Evolutionary conservation across 2,329 filamentous ascomycete species (phyloP).

Genomic region (Pseudonectria buxi): DNA sequence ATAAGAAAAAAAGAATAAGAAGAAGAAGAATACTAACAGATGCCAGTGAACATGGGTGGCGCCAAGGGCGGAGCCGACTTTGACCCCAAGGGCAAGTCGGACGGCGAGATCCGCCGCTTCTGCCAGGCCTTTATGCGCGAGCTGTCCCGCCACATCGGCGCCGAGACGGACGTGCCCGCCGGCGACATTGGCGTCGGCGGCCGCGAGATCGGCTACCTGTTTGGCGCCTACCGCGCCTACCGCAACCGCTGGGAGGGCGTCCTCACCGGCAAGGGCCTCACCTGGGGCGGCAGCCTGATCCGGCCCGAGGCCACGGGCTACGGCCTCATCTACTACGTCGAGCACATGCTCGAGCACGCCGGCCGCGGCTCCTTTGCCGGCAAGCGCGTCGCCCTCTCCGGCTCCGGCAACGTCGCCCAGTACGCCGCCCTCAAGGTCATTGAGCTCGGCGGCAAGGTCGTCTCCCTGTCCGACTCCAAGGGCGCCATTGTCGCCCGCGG

Average conservation of each 20-base stretch:
- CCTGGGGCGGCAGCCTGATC: conserved; percentile 91
- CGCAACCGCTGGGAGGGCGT: conserved; percentile 93
- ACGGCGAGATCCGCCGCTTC: conserved; percentile 96
- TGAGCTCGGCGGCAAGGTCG: conserved; percentile 86
- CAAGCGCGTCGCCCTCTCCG: conserved; percentile 93
- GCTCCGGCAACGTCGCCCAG: conserved; percentile 96
- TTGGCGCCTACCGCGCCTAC: conserved; percentile 85
- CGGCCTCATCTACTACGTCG: conserved; percentile 93
- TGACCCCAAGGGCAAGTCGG: conserved; percentile 96
- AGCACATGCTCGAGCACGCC: conserved; percentile 90
- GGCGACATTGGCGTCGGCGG: conserved; percentile 93
- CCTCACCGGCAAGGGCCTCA: conserved; percentile 88
- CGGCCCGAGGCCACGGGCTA: conserved; percentile 95
- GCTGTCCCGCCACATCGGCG: conserved; percentile 91
- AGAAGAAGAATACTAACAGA: too few species aligned
- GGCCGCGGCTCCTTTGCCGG: conserved; percentile 79
- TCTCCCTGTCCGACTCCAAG: conserved; percentile 90
- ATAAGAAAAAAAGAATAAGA: too few species aligned
- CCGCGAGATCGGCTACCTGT: conserved; percentile 90
- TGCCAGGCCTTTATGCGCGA: conserved; percentile 95
- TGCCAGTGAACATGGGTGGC: conserved; percentile 74
- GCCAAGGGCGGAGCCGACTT: conserved; percentile 98
- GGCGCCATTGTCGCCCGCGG: conserved; percentile 71
- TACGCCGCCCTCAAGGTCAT: conserved; percentile 95
- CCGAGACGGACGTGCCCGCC: conserved; percentile 91